A percentile compares a stretch with the other conserved stretches of the same genome.
Conservation (phyloP, 768 basidiomycete species). For the Chalciporus sphaerocephalus region DNA sequence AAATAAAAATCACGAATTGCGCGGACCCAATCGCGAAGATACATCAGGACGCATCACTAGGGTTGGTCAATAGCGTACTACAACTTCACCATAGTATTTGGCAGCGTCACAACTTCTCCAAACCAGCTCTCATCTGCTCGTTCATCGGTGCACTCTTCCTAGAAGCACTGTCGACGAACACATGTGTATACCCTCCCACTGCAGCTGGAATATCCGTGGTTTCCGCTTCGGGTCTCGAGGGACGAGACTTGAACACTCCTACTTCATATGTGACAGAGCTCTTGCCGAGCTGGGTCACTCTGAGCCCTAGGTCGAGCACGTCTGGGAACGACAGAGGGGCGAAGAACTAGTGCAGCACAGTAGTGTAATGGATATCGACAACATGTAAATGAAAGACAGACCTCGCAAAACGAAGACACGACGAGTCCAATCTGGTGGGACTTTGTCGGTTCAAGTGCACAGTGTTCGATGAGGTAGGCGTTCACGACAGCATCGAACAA, state of each 20-base stretch:
- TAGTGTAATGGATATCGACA: background rate
- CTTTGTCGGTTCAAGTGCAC: slow-evolving; percentile 48
- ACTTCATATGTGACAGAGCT: slow-evolving; percentile 81
- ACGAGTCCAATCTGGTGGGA: slow-evolving; percentile 69
- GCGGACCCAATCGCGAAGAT: background rate
- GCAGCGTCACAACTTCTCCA: slow-evolving; percentile 24
- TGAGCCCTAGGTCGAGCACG: slow-evolving; percentile 63
- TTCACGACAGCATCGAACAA: slow-evolving; percentile 81
- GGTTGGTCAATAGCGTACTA: slow-evolving; percentile 7
- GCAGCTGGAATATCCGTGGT: slow-evolving; percentile 31
- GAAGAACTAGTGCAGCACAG: slow-evolving; percentile 49
- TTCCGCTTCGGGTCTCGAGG: background rate
- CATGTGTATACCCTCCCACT: slow-evolving; percentile 67
- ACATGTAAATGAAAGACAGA: slow-evolving; percentile 19
- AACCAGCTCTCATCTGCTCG: slow-evolving; percentile 39
- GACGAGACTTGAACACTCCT: slow-evolving; percentile 56
- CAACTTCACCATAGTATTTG: slow-evolving; percentile 13
- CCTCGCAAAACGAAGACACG: slow-evolving; percentile 71
- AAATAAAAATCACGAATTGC: background rate
- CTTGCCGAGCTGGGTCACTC: slow-evolving; percentile 61
- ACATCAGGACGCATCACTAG: background rate
- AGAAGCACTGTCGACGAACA: slow-evolving; percentile 65
- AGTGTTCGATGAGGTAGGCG: slow-evolving; percentile 67
- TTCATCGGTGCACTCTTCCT: slow-evolving; percentile 54
- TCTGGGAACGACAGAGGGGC: slow-evolving; percentile 70